Percentiles rank a stretch among this genome's conserved stretches.
phyloP scores from a whole-genome alignment of 2,329 filamentous ascomycete genomes.

The Colletotrichum euphorbiae region DNA sequence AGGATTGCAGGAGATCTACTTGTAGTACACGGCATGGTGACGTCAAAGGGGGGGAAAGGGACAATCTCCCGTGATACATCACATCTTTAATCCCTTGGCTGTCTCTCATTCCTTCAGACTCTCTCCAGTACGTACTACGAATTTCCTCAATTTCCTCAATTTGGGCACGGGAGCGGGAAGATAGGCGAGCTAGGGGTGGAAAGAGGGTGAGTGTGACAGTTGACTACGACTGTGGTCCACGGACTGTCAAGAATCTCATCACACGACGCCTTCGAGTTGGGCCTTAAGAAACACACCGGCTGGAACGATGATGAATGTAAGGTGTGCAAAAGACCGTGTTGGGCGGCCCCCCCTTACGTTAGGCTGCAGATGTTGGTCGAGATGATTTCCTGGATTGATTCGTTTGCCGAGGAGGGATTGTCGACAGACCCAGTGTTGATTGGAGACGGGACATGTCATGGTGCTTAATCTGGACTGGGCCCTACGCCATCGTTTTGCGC shows the following conservation, averaged over 20 bases:
- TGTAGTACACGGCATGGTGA: conserved; percentile 34
- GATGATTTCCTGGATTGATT: not conserved
- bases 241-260: conserved; percentile 16
- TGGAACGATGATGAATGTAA: conserved; percentile 8
- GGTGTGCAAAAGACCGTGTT: conserved; percentile 20
- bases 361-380: conserved; percentile 16
- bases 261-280: conserved; percentile 16
- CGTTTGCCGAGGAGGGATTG: conserved; percentile 4
- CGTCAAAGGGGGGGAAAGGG: conserved; percentile 14
- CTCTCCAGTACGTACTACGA: not conserved
- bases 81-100: conserved; percentile 16
- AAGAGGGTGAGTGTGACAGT: not conserved
- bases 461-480: conserved; percentile 14
- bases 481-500: not conserved
- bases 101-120: conserved; percentile 9
- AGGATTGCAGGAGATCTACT: conserved; percentile 32
- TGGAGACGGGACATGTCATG: conserved; percentile 34
- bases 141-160: conserved; percentile 7
- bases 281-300: conserved; percentile 21
- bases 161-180: conserved; percentile 2
- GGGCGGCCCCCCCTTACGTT: conserved; percentile 27
- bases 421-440: not conserved
- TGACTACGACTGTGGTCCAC: conserved; percentile 5
- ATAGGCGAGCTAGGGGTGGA: not conserved
- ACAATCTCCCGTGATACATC: conserved; percentile 34